phyloP scores from a whole-genome alignment of 345 rosid species.

The Salix suchowensis region DNA sequence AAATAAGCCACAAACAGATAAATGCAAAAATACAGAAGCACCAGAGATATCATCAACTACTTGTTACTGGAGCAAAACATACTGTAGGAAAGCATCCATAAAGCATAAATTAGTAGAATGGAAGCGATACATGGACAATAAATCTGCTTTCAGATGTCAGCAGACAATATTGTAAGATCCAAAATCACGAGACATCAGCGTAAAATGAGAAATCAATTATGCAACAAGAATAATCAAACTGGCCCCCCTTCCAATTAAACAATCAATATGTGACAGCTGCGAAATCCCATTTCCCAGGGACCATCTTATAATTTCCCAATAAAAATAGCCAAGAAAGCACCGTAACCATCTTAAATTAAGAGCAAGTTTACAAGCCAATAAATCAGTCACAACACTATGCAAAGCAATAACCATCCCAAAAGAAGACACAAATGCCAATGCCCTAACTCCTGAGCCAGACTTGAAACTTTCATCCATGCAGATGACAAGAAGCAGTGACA shows the following conservation, averaged over 20 bases:
- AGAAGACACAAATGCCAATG: neutral
- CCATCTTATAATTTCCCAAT: constrained; percentile 1
- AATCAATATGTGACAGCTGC: neutral
- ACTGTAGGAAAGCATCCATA: neutral
- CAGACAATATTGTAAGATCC: constrained; percentile 1
- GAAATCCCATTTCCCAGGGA: constrained; percentile 2
- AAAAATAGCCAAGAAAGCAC: neutral
- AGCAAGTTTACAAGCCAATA: neutral
- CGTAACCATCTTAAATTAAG: neutral
- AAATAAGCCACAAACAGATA: neutral
- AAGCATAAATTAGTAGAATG: neutral
- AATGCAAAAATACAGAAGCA: too few relatives aligned
- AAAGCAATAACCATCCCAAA: neutral
- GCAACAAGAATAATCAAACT: neutral
- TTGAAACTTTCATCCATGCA: too few relatives aligned
- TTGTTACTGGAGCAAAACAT: neutral
- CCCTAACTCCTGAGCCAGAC: neutral
- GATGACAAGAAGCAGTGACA: neutral
- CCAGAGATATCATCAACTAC: too few relatives aligned
- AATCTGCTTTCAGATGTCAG: neutral
- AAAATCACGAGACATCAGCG: constrained; percentile 1
- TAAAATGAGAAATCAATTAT: constrained; percentile 1
- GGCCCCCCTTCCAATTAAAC: neutral
- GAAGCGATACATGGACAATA: neutral
- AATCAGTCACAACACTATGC: neutral